phyloP scores from a whole-genome alignment of 371 early-diverging fungal species.

The Mortierella sp. region DNA sequence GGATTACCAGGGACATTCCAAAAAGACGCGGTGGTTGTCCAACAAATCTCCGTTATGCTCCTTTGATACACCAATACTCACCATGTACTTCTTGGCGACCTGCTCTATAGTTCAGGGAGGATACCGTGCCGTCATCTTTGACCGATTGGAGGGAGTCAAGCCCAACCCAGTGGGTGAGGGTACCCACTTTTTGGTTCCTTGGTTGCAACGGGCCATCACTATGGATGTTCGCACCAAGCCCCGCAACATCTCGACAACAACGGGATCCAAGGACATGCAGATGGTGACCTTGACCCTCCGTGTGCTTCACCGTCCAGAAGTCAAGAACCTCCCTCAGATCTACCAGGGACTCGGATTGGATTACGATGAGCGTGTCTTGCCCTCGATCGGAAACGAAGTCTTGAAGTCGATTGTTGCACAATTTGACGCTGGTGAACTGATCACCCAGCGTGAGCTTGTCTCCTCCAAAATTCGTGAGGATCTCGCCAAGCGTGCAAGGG shows the following conservation, averaged over 20 bases:
- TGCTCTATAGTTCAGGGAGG: conserved; percentile 88
- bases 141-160: conserved; percentile 93
- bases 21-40: no score
- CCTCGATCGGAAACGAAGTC: conserved; percentile 99
- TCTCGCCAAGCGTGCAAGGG: conserved; percentile 90
- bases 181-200: conserved; percentile 97
- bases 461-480: conserved; percentile 95
- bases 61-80: neutral
- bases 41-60: neutral
- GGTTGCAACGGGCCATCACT: conserved; percentile 85
- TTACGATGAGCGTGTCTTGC: conserved; percentile 98
- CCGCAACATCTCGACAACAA: conserved; percentile 96
- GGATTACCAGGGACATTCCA: no score
- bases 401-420: conserved; percentile 98
- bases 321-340: conserved; percentile 79
- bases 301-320: conserved; percentile 94
- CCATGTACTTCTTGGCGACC: neutral
- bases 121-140: conserved; percentile 96
- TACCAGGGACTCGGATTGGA: conserved; percentile 94
- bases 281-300: conserved; percentile 89
- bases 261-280: conserved; percentile 92
- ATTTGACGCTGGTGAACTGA: conserved; percentile 97
- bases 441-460: conserved; percentile 97
- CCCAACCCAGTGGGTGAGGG: conserved; percentile 86
- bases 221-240: conserved; percentile 94